Percentiles rank a stretch among this genome's conserved stretches.
phyloP scores from a whole-genome alignment of 2,329 filamentous ascomycete species.

The Penicillium occitanis region DNA sequence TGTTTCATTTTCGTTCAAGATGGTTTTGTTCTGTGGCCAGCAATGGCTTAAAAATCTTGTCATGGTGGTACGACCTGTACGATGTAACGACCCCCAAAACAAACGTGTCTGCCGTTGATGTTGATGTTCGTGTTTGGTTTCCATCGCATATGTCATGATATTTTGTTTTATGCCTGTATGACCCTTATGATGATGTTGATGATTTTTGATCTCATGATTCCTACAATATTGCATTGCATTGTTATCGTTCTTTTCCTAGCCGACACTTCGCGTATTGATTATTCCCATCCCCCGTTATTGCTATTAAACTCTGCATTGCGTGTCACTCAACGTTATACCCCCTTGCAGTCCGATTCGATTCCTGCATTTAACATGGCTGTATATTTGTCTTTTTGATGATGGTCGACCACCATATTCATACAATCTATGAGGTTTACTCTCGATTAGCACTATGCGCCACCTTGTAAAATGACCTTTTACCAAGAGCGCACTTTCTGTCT shows the following conservation, averaged over 20 bases:
- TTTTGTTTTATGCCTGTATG: slow-evolving; percentile 21
- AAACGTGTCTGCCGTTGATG: slow-evolving; percentile 23
- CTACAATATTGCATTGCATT: slow-evolving; percentile 22
- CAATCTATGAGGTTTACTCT: slow-evolving; percentile 2
- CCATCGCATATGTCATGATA: slow-evolving; percentile 20
- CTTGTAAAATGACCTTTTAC: slow-evolving; percentile 10
- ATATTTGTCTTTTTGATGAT: slow-evolving; percentile 9
- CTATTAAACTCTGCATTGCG: slow-evolving; percentile 14
- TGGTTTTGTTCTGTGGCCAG: slow-evolving; percentile 20
- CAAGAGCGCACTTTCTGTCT: slow-evolving; percentile 9
- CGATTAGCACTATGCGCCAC: not conserved
- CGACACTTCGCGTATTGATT: slow-evolving; percentile 1
- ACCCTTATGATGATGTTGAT: slow-evolving; percentile 22
- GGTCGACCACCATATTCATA: slow-evolving; percentile 5
- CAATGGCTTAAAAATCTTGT: slow-evolving; percentile 16
- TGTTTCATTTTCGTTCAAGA: slow-evolving; percentile 15
- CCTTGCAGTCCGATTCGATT: slow-evolving; percentile 10
- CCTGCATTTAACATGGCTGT: slow-evolving; percentile 9
- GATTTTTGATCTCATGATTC: slow-evolving; percentile 10
- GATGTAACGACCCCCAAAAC: slow-evolving; percentile 37
- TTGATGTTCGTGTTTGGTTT: slow-evolving; percentile 17
- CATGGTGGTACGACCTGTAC: slow-evolving; percentile 37
- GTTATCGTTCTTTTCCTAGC: not conserved
- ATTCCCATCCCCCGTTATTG: not conserved
- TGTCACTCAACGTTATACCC: slow-evolving; percentile 21